Percentiles rank a stretch among this genome's conserved stretches.
Evolutionary conservation across 257 asterid genomes (phyloP).

Genomic region (Datura wrightii): DNA sequence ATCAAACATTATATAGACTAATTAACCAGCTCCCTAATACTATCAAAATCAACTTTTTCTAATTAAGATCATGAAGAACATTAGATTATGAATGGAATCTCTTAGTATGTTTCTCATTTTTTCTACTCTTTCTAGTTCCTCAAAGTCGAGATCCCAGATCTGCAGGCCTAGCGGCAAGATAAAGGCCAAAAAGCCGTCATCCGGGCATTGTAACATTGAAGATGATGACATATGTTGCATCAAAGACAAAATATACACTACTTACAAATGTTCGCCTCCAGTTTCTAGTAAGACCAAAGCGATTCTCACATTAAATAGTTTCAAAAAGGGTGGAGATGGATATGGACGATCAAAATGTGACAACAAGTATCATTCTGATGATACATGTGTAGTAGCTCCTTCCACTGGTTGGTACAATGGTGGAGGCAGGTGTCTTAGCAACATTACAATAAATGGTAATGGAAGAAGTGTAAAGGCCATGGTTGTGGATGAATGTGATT

Average conservation of each 20-base stretch:
- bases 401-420: constrained; percentile 60
- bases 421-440: constrained; percentile 43
- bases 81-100: neutral
- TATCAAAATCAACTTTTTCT: neutral
- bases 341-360: constrained; percentile 56
- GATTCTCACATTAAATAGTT: constrained; percentile 49
- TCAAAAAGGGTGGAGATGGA: constrained; percentile 51
- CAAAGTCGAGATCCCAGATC: neutral
- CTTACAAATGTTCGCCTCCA: constrained; percentile 47
- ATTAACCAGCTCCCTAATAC: neutral
- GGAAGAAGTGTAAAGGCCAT: constrained; percentile 54
- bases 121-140: neutral
- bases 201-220: constrained; percentile 48
- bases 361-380: constrained; percentile 49
- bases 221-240: constrained; percentile 53
- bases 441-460: constrained; percentile 43
- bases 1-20: constrained; percentile 14
- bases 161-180: constrained; percentile 51
- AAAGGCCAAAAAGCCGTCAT: constrained; percentile 50
- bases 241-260: constrained; percentile 41
- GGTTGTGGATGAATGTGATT: constrained; percentile 53
- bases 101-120: neutral
- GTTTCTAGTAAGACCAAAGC: constrained; percentile 44
- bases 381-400: constrained; percentile 46
- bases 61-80: neutral